phyloP scores from a whole-genome alignment of 2,329 filamentous ascomycete species.

The Curvularia sp. region DNA sequence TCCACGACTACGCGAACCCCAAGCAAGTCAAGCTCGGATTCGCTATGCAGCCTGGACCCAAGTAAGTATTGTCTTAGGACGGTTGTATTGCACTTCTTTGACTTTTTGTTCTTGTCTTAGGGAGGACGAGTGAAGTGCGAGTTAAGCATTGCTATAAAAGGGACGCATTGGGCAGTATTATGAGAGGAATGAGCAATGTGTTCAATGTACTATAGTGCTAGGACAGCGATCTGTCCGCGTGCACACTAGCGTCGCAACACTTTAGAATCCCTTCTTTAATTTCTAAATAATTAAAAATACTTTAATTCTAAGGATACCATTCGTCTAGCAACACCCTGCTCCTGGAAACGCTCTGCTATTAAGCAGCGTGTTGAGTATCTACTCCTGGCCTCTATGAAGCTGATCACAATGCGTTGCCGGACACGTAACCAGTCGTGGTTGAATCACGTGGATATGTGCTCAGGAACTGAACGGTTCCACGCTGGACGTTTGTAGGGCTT shows the following conservation, averaged over 20 bases:
- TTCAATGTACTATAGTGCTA: no score
- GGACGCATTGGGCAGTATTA: background rate
- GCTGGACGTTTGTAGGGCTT: constrained; percentile 56
- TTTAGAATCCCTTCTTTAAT: no score
- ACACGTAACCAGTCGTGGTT: constrained; percentile 71
- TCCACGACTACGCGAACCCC: background rate
- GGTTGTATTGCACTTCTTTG: background rate
- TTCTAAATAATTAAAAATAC: no score
- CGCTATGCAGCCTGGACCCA: background rate
- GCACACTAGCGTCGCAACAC: no score
- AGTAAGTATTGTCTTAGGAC: background rate
- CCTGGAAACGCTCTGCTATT: no score
- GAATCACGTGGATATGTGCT: constrained; percentile 58
- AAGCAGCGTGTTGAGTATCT: no score
- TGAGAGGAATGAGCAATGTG: no score
- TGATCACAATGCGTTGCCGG: no score
- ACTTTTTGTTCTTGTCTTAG: background rate
- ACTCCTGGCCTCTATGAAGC: no score
- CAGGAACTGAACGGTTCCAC: constrained; percentile 66
- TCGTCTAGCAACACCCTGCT: no score
- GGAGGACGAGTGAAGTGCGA: background rate
- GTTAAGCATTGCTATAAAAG: background rate
- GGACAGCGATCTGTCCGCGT: no score
- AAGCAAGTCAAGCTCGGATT: background rate
- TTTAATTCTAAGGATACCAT: no score